phyloP scores from a whole-genome alignment of 139 green algal genomes.

The Zygnema circumcarinatum region DNA sequence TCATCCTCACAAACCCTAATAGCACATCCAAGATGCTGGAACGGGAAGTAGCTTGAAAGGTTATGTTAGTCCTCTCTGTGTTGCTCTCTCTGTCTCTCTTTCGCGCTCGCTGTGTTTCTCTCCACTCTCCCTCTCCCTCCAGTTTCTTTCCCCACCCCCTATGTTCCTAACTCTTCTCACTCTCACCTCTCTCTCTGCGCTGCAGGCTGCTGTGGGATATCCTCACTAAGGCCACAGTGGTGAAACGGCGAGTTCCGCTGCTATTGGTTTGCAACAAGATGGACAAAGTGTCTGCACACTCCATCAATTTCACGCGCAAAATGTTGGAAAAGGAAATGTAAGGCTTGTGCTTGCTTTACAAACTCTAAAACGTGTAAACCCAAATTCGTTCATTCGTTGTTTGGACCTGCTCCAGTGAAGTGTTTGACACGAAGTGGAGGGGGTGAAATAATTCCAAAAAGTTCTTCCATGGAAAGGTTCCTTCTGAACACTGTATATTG shows the following conservation, averaged over 20 bases:
- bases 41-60: not conserved
- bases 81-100: no score
- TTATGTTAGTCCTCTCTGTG: not conserved
- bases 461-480: not conserved
- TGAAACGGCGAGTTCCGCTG: constrained; percentile 73
- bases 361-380: not conserved
- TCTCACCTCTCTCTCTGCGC: no score
- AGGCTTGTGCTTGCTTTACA: constrained; percentile 12
- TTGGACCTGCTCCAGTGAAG: not conserved
- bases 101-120: no score
- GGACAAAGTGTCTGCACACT: constrained; percentile 86
- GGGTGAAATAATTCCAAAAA: not conserved
- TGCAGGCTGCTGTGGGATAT: constrained; percentile 55
- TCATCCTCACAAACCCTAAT: not conserved
- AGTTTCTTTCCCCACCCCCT: no score
- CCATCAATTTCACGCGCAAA: constrained; percentile 85
- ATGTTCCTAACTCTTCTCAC: no score
- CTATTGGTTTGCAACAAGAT: constrained; percentile 93
- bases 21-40: not conserved
- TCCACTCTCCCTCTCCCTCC: no score
- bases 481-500: not conserved
- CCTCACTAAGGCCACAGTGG: constrained; percentile 58
- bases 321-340: constrained; percentile 87
- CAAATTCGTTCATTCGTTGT: not conserved
- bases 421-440: not conserved